A percentile compares a stretch with the other conserved stretches of the same genome.
phyloP scores from a whole-genome alignment of 2,329 filamentous ascomycete genomes.

The Trichophyton equinum region DNA sequence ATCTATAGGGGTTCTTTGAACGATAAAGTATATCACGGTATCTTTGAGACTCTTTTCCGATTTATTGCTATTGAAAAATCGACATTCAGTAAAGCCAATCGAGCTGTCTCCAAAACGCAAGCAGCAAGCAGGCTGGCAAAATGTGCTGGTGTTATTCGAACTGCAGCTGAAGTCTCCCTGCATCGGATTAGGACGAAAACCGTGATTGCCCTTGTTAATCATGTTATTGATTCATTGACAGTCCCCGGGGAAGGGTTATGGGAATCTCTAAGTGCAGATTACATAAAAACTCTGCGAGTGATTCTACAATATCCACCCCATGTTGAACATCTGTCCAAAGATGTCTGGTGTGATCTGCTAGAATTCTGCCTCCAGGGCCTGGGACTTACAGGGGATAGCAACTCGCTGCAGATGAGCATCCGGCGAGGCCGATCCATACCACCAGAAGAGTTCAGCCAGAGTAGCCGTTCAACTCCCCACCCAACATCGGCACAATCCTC shows the following conservation, averaged over 20 bases:
- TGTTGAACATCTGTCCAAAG: constrained; percentile 60
- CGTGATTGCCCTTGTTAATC: constrained; percentile 63
- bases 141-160: constrained; percentile 59
- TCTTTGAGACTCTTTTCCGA: constrained; percentile 70
- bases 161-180: constrained; percentile 57
- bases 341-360: constrained; percentile 56
- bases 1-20: constrained; percentile 38
- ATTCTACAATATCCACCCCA: constrained; percentile 63
- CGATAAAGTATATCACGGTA: constrained; percentile 67
- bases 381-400: constrained; percentile 16
- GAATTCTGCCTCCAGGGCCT: constrained; percentile 59
- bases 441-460: constrained; percentile 20
- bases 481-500: constrained; percentile 17
- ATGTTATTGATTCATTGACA: constrained; percentile 64
- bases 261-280: constrained; percentile 59
- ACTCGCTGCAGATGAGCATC: constrained; percentile 21
- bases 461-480: constrained; percentile 22
- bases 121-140: constrained; percentile 49
- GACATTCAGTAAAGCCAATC: constrained; percentile 44
- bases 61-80: constrained; percentile 59
- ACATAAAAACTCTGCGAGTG: constrained; percentile 60
- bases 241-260: constrained; percentile 51
- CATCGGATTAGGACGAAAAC: constrained; percentile 61
- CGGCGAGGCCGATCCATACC: constrained; percentile 19
- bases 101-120: constrained; percentile 39